Conservation (phyloP, 225 moss, liverwort and hornwort species). For the Sphagnum tenellum region DNA sequence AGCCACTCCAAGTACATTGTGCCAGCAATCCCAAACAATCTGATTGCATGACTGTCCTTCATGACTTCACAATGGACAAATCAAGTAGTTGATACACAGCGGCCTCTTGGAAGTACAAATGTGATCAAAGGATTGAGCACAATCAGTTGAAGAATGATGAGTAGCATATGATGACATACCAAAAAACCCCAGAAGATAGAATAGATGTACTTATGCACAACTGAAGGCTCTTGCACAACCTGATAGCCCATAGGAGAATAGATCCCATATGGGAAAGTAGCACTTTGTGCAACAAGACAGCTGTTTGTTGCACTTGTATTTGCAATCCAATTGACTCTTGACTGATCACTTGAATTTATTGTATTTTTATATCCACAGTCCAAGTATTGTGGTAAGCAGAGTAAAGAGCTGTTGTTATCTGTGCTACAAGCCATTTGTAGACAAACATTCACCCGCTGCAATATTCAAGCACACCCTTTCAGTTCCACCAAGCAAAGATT, state of each 20-base stretch:
- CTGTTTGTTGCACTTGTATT: constrained; percentile 1
- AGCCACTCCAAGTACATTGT: neutral
- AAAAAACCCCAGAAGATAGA: constrained; percentile 77
- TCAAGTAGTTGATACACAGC: no score
- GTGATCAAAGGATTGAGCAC: no score
- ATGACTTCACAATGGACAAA: no score
- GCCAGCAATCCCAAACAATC: neutral
- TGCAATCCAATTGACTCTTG: constrained; percentile 14
- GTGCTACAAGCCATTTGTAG: constrained; percentile 10
- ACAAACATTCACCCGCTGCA: constrained; percentile 78
- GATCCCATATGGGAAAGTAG: constrained; percentile 44
- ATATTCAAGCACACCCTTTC: neutral
- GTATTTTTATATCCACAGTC: constrained; percentile 41
- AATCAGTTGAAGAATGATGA: neutral
- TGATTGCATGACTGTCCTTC: neutral
- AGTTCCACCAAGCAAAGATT: neutral
- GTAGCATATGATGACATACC: constrained; percentile 27
- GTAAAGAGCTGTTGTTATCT: constrained; percentile 2
- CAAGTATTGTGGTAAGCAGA: constrained; percentile 21
- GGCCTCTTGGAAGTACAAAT: no score
- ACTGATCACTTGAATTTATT: neutral
- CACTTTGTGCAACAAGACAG: neutral
- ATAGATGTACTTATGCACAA: constrained; percentile 44
- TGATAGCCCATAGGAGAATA: constrained; percentile 30
- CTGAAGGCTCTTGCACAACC: constrained; percentile 20